Base-by-base conservation (phyloP, 257 asterid genomes). In the Anisodus acutangulus region DNA sequence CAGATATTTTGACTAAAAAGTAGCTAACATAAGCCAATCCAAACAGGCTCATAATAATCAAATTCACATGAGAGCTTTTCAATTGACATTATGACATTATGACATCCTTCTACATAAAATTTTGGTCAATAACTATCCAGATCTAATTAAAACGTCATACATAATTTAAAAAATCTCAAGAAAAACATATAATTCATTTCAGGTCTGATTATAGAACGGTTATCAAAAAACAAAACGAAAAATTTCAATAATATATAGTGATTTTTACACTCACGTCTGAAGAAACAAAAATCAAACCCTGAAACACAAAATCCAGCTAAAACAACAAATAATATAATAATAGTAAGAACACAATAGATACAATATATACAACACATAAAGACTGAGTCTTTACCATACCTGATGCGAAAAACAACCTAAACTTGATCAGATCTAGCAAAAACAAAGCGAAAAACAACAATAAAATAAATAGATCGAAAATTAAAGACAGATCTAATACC, bases 401-500 rank as follows among this genome's bases (percentile, higher is more conserved):
- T 85, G 88, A 86, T 67, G 74, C 78, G 70, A 86, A 22, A 84
- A 84, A 82, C 72, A 57, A 26, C 70, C 83, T 16, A 87, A 51
- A 80, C 88, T 88, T 11, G 85, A 85, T 84, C 91, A 85, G 91
- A 93, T 92, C 98, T 87, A 92, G 80, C 80, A 82, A 82, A 87
- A 89, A 80, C 66, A 55, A 82, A 82, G 9, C 78, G 85, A 83
- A 66, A 53, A 81, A 86, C 9, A 10, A 57, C 22, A 47, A 70
- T 39, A 72, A 1, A 31, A 63, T 49, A 10, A 39, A 78, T 37
- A 60, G 26, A 55, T 8, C 26, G 39, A 26, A 57, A 85, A 13
- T 41, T 81, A 3, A 76, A 83, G 86, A 87, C 57, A 62, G 87
- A 90, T 76, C 81, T 26, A 78, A 84, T 90, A 94, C 98, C 98